Evolutionary conservation across 805 yeast species (phyloP).

Genomic region (Candida maris): DNA sequence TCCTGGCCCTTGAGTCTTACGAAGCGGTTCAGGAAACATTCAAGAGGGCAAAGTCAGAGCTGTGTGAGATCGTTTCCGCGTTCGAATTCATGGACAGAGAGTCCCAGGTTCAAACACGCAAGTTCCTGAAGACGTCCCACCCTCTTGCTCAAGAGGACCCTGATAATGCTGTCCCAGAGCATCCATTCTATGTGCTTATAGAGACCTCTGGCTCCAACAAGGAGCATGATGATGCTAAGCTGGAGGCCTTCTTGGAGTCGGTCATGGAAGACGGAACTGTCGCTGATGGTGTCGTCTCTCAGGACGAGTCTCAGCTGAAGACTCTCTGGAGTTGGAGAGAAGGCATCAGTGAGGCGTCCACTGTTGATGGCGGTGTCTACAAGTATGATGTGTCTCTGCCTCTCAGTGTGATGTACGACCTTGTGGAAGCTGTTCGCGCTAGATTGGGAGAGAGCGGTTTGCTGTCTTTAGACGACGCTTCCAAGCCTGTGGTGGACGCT

Average conservation of each 20-base stretch:
- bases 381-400: conserved; percentile 96
- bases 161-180: conserved; percentile 38
- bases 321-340: conserved; percentile 97
- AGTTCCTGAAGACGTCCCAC: conserved; percentile 56
- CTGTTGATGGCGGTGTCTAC: conserved; percentile 88
- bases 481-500: conserved; percentile 77
- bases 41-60: conserved; percentile 69
- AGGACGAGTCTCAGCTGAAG: conserved; percentile 82
- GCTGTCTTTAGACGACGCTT: conserved; percentile 57
- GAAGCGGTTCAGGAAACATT: conserved; percentile 84
- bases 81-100: conserved; percentile 89
- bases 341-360: conserved; percentile 83
- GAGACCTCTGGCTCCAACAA: conserved; percentile 96
- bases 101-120: conserved; percentile 61
- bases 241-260: conserved; percentile 76
- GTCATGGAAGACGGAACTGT: conserved; percentile 83
- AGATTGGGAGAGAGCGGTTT: conserved; percentile 55
- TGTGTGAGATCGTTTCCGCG: conserved; percentile 84
- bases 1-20: conserved; percentile 75
- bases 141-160: conserved; percentile 64
- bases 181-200: conserved; percentile 86
- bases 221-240: conserved; percentile 88
- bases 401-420: conserved; percentile 69
- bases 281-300: conserved; percentile 93
- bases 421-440: conserved; percentile 74